Percentiles rank a stretch among this genome's conserved stretches.
Evolutionary conservation across 1,284 basidiomycete species (phyloP).

Genomic region (Neonothopanus nambi): DNA sequence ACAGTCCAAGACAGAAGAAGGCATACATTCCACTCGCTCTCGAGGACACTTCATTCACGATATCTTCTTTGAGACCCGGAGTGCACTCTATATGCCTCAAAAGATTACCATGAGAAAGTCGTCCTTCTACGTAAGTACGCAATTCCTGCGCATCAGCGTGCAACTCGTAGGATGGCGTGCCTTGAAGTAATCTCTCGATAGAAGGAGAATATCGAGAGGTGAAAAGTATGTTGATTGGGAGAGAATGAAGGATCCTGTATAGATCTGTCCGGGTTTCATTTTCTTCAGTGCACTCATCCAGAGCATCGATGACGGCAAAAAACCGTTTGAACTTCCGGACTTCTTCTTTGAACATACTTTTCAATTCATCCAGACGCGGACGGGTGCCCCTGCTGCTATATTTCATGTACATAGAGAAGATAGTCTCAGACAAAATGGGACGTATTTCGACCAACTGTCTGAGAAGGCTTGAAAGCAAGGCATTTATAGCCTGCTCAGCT

Average conservation of each 20-base stretch:
- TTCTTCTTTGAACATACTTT: background rate
- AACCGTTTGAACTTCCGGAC: background rate
- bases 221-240: background rate
- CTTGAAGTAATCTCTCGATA: background rate
- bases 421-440: background rate
- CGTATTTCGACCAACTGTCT: background rate
- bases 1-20: background rate
- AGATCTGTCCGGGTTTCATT: background rate
- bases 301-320: background rate
- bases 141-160: background rate
- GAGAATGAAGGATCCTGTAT: background rate
- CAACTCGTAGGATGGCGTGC: background rate
- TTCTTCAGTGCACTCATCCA: constrained; percentile 1
- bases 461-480: background rate
- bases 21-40: constrained; percentile 1
- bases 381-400: background rate
- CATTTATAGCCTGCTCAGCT: background rate
- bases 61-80: background rate
- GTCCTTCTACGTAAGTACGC: background rate
- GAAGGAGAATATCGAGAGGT: background rate
- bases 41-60: background rate
- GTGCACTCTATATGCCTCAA: background rate
- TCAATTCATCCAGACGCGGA: background rate
- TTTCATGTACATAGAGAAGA: background rate
- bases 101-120: background rate